Percentiles rank a stretch among this genome's conserved stretches.
phyloP scores from a whole-genome alignment of 805 yeast genomes.

The Tetrapisispora taiwanensis region DNA sequence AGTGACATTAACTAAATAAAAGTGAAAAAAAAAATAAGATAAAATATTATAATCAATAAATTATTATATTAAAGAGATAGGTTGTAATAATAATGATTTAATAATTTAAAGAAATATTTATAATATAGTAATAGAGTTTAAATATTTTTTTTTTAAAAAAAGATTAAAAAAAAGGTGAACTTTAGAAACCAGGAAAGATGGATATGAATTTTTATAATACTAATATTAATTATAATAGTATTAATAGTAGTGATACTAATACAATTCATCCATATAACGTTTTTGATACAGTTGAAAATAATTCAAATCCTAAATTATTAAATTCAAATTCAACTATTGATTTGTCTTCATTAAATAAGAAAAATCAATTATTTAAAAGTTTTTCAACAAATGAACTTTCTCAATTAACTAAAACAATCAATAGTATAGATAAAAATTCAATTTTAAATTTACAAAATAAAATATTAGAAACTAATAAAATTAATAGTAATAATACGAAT shows the following conservation, averaged over 20 bases:
- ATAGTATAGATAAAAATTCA: not conserved
- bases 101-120: too few species aligned
- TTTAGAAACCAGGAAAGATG: too few species aligned
- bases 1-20: too few species aligned
- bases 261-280: not conserved
- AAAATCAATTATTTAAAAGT: not conserved
- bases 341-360: not conserved
- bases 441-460: not conserved
- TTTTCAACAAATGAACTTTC: not conserved
- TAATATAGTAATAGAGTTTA: too few species aligned
- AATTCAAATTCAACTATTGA: not conserved
- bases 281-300: not conserved
- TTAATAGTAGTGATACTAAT: not conserved
- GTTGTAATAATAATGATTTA: too few species aligned
- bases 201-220: constrained; percentile 5
- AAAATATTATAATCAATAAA: too few species aligned
- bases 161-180: too few species aligned
- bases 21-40: too few species aligned
- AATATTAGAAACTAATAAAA: not conserved
- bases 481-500: not conserved
- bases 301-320: not conserved
- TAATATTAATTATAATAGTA: constrained; percentile 3
- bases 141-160: too few species aligned
- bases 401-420: not conserved
- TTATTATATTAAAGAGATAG: too few species aligned